Evolutionary conservation across 2,329 filamentous ascomycete species (phyloP), one percentile per base, ranked within the genome.

Genomic region (Stagonosporopsis vannaccii): DNA sequence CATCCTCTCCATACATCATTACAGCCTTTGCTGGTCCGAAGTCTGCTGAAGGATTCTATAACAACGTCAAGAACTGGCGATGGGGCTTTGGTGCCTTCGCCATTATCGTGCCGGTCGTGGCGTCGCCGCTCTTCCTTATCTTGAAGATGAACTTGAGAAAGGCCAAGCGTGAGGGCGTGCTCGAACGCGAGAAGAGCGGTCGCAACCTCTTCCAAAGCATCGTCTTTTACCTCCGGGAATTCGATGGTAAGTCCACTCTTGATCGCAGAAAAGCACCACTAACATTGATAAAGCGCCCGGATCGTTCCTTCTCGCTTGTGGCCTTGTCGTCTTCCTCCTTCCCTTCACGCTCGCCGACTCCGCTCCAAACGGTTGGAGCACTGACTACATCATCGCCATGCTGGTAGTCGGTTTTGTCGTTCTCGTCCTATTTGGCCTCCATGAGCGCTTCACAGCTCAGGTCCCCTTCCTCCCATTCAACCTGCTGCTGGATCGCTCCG

Each of bases 31-130:
- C 56, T 8, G 60, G 60, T 4, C 52, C 64, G 3, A 56, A 63
- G 33, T 62, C 66, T 35, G 55, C 62, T 4, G 58, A 61, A 6
- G 76, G 80, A 2, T 90, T 85, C 82, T 59, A 62, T n/a, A 47
- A 58, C n/a, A 60, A 64, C 25, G 47, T 62, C 44, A 55, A 55
- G 40, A 64, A 54, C 30, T 64, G 61, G 61, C 81, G 85, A 39
- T 90, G 87, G 88, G 87, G 81, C 1, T 90, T 87, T 65, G 88
- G 87, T 33, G 80, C 81, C 63, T 90, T 88, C 71, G 79, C 84
- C 36, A 86, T 91, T 61, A 80, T 90, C 56, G 77, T 86, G 6
- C 87, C 87, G 0, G 74, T 81, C 43, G 80, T 88, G 17, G 82
- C 82, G 17, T 58, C 85, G 6, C 88, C 89, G 0, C 77, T 91